Base-by-base conservation (phyloP, 1,284 basidiomycete species). In the Malassezia vespertilionis region DNA sequence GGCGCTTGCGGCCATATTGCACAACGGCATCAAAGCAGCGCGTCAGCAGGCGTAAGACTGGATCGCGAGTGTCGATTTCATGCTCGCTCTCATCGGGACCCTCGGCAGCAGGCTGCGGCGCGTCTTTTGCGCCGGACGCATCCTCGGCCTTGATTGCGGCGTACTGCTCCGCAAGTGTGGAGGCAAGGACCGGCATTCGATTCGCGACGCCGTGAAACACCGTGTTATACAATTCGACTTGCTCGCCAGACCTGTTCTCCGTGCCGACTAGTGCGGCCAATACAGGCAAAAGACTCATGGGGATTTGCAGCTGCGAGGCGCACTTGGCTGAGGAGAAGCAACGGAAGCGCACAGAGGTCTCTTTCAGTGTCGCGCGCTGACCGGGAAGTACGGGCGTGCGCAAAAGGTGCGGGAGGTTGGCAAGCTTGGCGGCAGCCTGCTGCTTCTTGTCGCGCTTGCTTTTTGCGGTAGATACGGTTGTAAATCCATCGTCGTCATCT, bases 201-300 rank as follows among this genome's bases (percentile, higher is more conserved):
- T 41, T 51, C 15, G 37, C 14, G n/a, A 51, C 48, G 34, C 48
- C 48, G 28, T 51, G 48, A 35, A 51, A 40, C 15, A 51, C 18
- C 27, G 24, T 39, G 30, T 39, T 40, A 21, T 40, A 51, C 11
- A 51, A 21, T 18, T 51, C 48, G 4, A 30, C 33, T 7, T 51
- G 48, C 14, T 27, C 41, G 12, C 6, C 26, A 15, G 42, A 35
- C 27, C 48, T 42, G 17, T 41, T 31, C 26, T 51, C 48, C 31
- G 48, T 51, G 22, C 48, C 48, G 18, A 51, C 48, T 0, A 51
- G 35, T 4, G 34, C 43, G 3, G 42, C 48, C 36, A 51, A 45
- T 6, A 45, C 37, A 6, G 48, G 44, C 14, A 51, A 26, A 21
- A 51, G 39, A 2, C 31, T 27, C 37, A 51, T 45, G 22, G 48